Conservation (phyloP, 1,139 yeast genomes). For the Scheffersomyces illinoinensis region DNA sequence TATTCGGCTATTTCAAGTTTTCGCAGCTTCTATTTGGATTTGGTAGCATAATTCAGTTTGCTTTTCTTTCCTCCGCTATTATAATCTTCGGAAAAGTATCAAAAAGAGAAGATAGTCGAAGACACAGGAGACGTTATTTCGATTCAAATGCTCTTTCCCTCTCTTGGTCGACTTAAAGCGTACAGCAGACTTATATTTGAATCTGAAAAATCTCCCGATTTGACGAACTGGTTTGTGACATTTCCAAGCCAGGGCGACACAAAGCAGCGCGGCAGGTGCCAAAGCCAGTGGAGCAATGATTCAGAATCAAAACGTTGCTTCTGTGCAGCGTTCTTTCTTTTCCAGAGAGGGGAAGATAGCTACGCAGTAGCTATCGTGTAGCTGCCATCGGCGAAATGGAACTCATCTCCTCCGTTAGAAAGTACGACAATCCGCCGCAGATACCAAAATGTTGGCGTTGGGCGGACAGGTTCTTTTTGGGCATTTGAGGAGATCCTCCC, state of each 20-base stretch:
- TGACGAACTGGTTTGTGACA: neutral
- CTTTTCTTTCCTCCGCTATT: too few relatives aligned
- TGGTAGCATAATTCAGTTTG: too few relatives aligned
- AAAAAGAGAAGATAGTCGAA: too few relatives aligned
- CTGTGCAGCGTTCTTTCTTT: neutral
- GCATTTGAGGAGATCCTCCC: neutral
- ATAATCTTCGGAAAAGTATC: too few relatives aligned
- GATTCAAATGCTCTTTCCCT: neutral
- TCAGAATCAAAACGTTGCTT: neutral
- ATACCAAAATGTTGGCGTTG: neutral
- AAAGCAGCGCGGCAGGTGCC: neutral
- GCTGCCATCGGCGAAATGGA: neutral
- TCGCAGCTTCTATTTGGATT: too few relatives aligned
- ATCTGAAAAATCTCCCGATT: neutral
- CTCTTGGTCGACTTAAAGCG: neutral
- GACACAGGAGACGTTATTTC: neutral
- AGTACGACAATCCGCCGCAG: neutral
- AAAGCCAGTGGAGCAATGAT: neutral
- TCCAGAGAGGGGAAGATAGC: neutral
- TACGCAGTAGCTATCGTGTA: neutral
- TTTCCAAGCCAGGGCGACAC: neutral
- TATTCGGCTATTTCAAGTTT: too few relatives aligned
- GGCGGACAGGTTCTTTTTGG: neutral
- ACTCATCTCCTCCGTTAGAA: neutral
- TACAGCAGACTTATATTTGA: neutral